Evolutionary conservation across 306 rosid genomes (phyloP).

Genomic region (Quillaja saponaria): DNA sequence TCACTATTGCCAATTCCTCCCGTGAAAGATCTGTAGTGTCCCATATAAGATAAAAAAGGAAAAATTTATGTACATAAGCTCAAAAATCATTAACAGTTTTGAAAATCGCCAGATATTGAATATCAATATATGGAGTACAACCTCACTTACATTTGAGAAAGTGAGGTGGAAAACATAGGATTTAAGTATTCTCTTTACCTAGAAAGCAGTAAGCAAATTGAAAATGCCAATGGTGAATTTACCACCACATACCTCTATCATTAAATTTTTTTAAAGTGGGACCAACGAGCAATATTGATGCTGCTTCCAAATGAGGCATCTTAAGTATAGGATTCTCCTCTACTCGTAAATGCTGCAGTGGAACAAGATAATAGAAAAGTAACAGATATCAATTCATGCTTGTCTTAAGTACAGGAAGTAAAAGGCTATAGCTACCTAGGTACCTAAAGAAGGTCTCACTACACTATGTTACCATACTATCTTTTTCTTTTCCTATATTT

Average conservation of each 20-base stretch:
- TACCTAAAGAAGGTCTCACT: no score
- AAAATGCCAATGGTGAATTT: slow-evolving; percentile 20
- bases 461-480: no score
- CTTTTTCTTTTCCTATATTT: no score
- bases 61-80: slow-evolving; percentile 23
- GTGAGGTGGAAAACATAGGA: no score
- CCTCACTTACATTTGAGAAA: not conserved
- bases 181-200: slow-evolving; percentile 6
- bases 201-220: slow-evolving; percentile 10
- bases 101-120: slow-evolving; percentile 26
- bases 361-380: slow-evolving; percentile 32
- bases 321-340: slow-evolving; percentile 97
- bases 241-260: slow-evolving; percentile 73
- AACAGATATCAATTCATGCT: no score
- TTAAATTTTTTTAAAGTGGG: slow-evolving; percentile 91
- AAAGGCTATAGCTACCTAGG: no score
- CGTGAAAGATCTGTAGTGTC: slow-evolving; percentile 80
- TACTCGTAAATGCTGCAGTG: slow-evolving; percentile 84
- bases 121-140: not conserved
- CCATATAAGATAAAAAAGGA: no score
- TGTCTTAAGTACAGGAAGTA: no score
- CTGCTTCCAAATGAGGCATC: slow-evolving; percentile 93
- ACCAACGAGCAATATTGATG: slow-evolving; percentile 90
- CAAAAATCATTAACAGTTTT: slow-evolving; percentile 4
- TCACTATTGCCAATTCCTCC: slow-evolving; percentile 70